Evolutionary conservation across 2,329 filamentous ascomycete genomes (phyloP).

Genomic region (Dichotomopilus funicola): DNA sequence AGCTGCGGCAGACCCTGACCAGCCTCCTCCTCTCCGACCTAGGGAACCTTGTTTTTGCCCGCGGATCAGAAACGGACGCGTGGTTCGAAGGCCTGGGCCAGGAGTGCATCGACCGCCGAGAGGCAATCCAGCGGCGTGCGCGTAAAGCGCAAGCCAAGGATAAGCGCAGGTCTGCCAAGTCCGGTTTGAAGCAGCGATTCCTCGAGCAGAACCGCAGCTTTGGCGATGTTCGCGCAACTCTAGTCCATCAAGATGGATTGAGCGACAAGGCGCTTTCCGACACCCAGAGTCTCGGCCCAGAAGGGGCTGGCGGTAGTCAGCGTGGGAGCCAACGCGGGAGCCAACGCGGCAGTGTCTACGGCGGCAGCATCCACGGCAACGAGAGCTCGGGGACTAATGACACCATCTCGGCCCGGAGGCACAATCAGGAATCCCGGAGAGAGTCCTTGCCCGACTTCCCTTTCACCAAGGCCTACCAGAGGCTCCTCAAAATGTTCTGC

Average conservation of each 20-base stretch:
- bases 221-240: slow-evolving; percentile 52
- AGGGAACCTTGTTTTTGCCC: slow-evolving; percentile 76
- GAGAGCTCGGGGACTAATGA: slow-evolving; percentile 38
- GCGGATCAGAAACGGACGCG: slow-evolving; percentile 83
- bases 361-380: slow-evolving; percentile 29
- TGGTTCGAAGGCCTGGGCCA: slow-evolving; percentile 72
- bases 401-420: slow-evolving; percentile 30
- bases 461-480: slow-evolving; percentile 72
- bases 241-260: slow-evolving; percentile 33
- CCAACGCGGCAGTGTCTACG: slow-evolving; percentile 27
- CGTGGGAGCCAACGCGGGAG: slow-evolving; percentile 16
- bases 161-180: slow-evolving; percentile 38
- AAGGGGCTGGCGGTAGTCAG: slow-evolving; percentile 30
- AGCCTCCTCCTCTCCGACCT: slow-evolving; percentile 85
- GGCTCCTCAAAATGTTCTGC: slow-evolving; percentile 77
- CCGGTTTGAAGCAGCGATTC: slow-evolving; percentile 42
- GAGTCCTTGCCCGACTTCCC: slow-evolving; percentile 56
- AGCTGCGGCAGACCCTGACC: slow-evolving; percentile 71
- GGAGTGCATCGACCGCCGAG: slow-evolving; percentile 57
- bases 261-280: slow-evolving; percentile 23
- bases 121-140: slow-evolving; percentile 45
- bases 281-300: slow-evolving; percentile 29
- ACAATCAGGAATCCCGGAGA: slow-evolving; percentile 26
- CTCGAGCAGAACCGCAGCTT: slow-evolving; percentile 65
- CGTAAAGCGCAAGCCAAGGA: slow-evolving; percentile 35